A percentile compares a stretch with the other conserved stretches of the same genome.
These are phyloP conservation scores for Coccomyxa subellipsoidea DNA, from an alignment of 163 green algal species.

Conservation along the genomic window DNA sequence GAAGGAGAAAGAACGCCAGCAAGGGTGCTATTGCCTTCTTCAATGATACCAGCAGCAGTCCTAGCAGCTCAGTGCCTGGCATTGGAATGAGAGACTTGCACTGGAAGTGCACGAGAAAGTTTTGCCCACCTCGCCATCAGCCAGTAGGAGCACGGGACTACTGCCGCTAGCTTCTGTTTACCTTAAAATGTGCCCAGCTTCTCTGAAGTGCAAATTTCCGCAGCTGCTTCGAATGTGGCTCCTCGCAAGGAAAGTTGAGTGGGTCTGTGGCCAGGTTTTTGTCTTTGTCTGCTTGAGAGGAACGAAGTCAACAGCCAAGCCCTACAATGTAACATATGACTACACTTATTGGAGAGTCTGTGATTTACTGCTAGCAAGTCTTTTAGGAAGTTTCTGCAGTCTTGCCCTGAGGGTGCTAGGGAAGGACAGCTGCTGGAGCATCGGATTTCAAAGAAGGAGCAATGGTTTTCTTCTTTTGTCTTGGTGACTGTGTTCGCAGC, in stretches of 20 bases:
- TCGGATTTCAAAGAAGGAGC: too few species aligned
- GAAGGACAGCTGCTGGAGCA: too few species aligned
- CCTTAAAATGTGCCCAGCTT: too few species aligned
- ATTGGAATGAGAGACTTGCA: background rate
- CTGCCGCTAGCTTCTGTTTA: too few species aligned
- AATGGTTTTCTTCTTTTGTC: too few species aligned
- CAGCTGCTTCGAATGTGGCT: background rate
- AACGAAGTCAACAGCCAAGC: background rate
- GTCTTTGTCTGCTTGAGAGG: background rate
- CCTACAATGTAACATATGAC: background rate
- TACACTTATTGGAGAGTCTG: background rate
- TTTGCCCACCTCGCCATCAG: too few species aligned
- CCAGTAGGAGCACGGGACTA: too few species aligned
- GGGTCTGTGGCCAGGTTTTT: background rate
- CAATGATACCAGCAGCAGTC: background rate
- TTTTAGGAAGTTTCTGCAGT: too few species aligned
- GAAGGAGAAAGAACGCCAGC: background rate
- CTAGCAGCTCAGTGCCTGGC: background rate
- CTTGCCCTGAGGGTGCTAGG: too few species aligned
- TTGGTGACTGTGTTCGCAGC: too few species aligned
- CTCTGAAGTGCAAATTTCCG: background rate
- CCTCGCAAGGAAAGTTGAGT: background rate
- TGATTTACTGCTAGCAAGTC: too few species aligned
- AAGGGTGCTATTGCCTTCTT: background rate
- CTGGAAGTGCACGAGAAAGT: background rate